Evolutionary conservation across 345 rosid species (phyloP).

Genomic region (Crucihimalaya himalaica): DNA sequence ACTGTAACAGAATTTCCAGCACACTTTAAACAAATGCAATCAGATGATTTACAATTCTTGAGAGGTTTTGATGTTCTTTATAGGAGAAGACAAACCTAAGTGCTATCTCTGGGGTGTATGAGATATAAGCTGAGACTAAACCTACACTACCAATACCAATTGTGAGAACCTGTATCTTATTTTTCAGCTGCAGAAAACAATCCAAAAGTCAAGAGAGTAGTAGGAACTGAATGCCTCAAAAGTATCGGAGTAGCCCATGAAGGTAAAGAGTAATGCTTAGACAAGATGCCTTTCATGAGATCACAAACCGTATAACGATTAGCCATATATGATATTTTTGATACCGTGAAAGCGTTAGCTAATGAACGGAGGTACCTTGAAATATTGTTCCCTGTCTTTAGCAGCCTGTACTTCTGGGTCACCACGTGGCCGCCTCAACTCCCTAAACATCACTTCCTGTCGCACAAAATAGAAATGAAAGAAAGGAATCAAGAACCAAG

Average conservation of each 20-base stretch:
- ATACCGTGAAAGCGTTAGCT: not conserved
- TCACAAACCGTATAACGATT: not conserved
- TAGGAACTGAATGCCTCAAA: not conserved
- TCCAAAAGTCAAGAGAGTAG: slow-evolving; percentile 9
- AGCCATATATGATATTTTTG: not conserved
- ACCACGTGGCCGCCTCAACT: slow-evolving; percentile 64
- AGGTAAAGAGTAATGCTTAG: slow-evolving; percentile 7
- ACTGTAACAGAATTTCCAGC: slow-evolving; percentile 43
- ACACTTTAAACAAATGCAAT: not conserved
- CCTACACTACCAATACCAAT: slow-evolving; percentile 83
- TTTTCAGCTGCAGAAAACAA: slow-evolving; percentile 65
- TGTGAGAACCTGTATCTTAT: slow-evolving; percentile 70
- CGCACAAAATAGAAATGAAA: slow-evolving; percentile 7
- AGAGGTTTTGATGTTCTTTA: not conserved
- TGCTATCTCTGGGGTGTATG: slow-evolving; percentile 85
- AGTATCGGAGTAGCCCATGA: not conserved
- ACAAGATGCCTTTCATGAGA: not conserved
- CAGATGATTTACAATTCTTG: not conserved
- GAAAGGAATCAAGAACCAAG: slow-evolving; percentile 26
- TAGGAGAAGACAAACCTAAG: slow-evolving; percentile 59
- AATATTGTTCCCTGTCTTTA: slow-evolving; percentile 72
- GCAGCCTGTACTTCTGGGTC: slow-evolving; percentile 81
- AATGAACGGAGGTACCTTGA: slow-evolving; percentile 48
- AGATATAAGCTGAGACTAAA: slow-evolving; percentile 76
- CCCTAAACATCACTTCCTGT: slow-evolving; percentile 73